A percentile compares a stretch with the other conserved stretches of the same genome.
Evolutionary conservation across 176 grass and related monocot genomes (phyloP).

Genomic region (Cenchrus americanus): DNA sequence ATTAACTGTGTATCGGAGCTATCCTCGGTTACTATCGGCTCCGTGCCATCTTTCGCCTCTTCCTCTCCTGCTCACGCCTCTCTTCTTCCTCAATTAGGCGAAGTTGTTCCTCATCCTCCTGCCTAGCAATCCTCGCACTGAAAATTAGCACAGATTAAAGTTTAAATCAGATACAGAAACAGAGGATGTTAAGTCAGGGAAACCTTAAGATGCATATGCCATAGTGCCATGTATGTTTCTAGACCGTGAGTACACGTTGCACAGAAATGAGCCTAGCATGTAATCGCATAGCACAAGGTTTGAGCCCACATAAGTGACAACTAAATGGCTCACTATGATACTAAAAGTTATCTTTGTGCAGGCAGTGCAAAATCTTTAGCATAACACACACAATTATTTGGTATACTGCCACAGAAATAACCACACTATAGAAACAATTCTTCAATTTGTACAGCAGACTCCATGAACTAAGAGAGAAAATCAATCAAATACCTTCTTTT

Average conservation of each 20-base stretch:
- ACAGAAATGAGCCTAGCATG: background rate
- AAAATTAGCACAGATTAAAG: conserved; percentile 26
- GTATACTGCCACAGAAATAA: background rate
- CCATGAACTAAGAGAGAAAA: background rate
- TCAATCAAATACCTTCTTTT: conserved; percentile 72
- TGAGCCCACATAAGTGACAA: background rate
- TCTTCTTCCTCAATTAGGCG: conserved; percentile 93
- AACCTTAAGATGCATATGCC: background rate
- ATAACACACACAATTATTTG: background rate
- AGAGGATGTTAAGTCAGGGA: background rate
- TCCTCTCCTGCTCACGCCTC: conserved; percentile 62
- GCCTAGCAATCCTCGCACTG: conserved; percentile 73
- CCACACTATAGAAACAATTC: background rate
- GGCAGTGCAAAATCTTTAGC: conserved; percentile 7
- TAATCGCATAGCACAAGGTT: background rate
- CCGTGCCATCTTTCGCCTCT: conserved; percentile 55
- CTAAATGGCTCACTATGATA: background rate
- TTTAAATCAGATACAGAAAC: background rate
- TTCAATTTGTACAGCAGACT: background rate
- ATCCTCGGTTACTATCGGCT: conserved; percentile 22
- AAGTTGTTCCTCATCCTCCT: conserved; percentile 93
- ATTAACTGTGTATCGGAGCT: background rate
- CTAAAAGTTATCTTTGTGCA: background rate
- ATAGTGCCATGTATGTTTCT: background rate
- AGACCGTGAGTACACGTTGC: background rate